Evolutionary conservation across 176 grass and related monocot genomes (phyloP).

Genomic region (Dendrocalamus sinicus): DNA sequence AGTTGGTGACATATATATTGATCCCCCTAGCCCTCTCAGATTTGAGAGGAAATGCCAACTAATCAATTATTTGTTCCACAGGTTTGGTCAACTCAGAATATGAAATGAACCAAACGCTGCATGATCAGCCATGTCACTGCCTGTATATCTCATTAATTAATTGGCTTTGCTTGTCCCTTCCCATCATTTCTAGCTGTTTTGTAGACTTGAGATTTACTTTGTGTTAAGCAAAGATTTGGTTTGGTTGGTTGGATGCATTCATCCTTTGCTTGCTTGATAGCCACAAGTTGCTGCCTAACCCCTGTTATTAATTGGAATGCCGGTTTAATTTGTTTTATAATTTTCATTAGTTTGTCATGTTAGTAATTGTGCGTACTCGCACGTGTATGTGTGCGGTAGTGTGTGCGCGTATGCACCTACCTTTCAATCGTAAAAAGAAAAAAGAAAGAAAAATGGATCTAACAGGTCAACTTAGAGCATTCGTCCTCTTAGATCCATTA

Average conservation of each 20-base stretch:
- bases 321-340: background rate
- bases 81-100: conserved; percentile 38
- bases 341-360: background rate
- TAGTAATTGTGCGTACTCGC: too few relatives aligned
- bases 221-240: conserved; percentile 23
- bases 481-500: too few relatives aligned
- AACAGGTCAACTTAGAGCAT: background rate
- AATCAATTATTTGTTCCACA: conserved; percentile 8
- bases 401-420: too few relatives aligned
- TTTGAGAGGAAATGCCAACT: conserved; percentile 1
- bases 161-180: background rate
- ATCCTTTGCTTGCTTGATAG: conserved; percentile 11
- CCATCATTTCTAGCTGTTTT: background rate
- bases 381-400: too few relatives aligned
- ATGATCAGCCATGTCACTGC: conserved; percentile 38
- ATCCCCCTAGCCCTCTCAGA: conserved; percentile 1
- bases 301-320: background rate
- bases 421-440: too few relatives aligned
- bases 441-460: background rate
- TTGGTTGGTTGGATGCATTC: background rate
- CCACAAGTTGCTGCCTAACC: background rate
- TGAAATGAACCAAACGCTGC: background rate
- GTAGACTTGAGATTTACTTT: background rate
- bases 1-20: conserved; percentile 35
- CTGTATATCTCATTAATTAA: conserved; percentile 29